Evolutionary conservation across 2,329 filamentous ascomycete genomes (phyloP).

Genomic region (Epichloe baconii): DNA sequence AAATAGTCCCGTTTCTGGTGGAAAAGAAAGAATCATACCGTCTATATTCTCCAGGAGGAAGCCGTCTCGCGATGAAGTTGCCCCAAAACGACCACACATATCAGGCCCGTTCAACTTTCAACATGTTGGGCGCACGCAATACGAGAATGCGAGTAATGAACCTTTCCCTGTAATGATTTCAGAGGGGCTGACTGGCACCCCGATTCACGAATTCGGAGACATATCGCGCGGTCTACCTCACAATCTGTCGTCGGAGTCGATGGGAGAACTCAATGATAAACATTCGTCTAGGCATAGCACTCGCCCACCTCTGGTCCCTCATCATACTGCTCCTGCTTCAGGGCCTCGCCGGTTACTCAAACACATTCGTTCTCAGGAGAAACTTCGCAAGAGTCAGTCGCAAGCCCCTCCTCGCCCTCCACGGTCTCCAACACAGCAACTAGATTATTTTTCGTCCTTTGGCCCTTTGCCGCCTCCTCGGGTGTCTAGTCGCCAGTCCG

Average conservation of each 20-base stretch:
- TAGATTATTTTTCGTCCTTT: slow-evolving; percentile 15
- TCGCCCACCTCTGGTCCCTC: slow-evolving; percentile 9
- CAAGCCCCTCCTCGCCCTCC: slow-evolving; percentile 31
- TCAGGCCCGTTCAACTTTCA: slow-evolving; percentile 56
- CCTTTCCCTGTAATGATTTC: neutral
- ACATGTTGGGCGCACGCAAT: slow-evolving; percentile 46
- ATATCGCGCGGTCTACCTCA: neutral
- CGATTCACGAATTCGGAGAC: neutral
- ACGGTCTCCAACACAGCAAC: slow-evolving; percentile 30
- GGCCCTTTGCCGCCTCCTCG: slow-evolving; percentile 38
- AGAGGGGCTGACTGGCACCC: neutral
- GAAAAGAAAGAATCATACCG: slow-evolving; percentile 34
- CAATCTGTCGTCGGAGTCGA: slow-evolving; percentile 21
- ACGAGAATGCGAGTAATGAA: slow-evolving; percentile 31
- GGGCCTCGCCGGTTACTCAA: slow-evolving; percentile 26
- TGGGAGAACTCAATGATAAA: neutral
- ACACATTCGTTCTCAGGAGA: slow-evolving; percentile 35
- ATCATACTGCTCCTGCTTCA: slow-evolving; percentile 10
- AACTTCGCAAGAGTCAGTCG: slow-evolving; percentile 32
- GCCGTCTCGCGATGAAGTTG: slow-evolving; percentile 20
- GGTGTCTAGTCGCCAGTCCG: slow-evolving; percentile 40
- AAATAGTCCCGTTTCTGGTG: slow-evolving; percentile 12
- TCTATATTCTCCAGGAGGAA: slow-evolving; percentile 39
- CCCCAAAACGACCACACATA: slow-evolving; percentile 36
- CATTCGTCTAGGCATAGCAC: neutral